Base-by-base conservation (phyloP, 495 filamentous ascomycete genomes). In the Thozetella sp. region DNA sequence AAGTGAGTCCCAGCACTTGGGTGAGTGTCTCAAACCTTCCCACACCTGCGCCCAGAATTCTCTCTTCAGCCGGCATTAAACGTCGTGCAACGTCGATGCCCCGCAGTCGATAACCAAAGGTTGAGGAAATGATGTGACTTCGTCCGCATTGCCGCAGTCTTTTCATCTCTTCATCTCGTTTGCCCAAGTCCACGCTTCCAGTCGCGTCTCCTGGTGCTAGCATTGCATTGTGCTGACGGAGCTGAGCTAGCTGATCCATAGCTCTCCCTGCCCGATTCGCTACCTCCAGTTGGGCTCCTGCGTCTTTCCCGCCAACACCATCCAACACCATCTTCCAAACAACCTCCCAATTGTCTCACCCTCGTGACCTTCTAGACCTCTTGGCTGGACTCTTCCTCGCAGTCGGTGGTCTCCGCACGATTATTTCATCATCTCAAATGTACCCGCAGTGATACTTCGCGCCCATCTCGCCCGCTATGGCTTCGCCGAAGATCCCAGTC, bases 401-500 rank as follows among this genome's bases (percentile, higher is more conserved):
- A 20, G 43, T 19, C 20, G 40, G n/a, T 63, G 55, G 51, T 53
- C 60, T 50, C 65, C 12, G 46, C 48, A 45, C 30, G 22, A 19
- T 46, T 22, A 25, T 22, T 51, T 20, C 3, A 23, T 22, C 27
- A 30, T 57, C 27, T 45, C 25, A 30, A 37, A 40, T 40, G 24
- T 52, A 23, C 22, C 40, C 34, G 26, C 40, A 12, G 50, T 6
- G 53, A 24, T 57, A 27, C 50, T 22, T 53, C 43, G 48, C 59
- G 53, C 53, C 52, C 57, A 52, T 25, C 45, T 58, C 60, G 51
- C 37, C 57, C 59, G 59, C 61, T 53, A 81, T 81, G 78, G 54
- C 76, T 60, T 67, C 68, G 19, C 56, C 61, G 45, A 69, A 71
- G 63, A 67, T 70, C 25, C 65, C 73, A 19, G 73, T 85, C 20